Percentiles rank a stretch among this genome's conserved stretches.
Conservation (phyloP, 345 rosid species). For the Eucalyptus rudis region DNA sequence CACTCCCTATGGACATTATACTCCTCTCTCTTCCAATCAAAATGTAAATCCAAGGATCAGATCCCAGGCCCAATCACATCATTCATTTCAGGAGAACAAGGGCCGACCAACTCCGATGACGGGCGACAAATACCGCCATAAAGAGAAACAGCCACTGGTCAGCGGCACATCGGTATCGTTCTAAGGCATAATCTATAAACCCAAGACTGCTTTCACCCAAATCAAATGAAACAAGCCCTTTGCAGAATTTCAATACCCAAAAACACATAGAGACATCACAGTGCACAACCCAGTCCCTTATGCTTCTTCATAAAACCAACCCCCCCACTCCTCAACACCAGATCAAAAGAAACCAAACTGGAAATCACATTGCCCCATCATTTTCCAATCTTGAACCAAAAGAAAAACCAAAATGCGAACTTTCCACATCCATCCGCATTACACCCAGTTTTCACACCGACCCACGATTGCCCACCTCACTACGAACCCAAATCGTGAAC, state of each 20-base stretch:
- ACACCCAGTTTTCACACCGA: background rate
- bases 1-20: slow-evolving; percentile 57
- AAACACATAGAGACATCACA: background rate
- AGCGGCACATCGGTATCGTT: background rate
- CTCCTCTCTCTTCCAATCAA: slow-evolving; percentile 9
- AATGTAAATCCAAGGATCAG: slow-evolving; percentile 2
- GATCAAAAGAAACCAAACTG: background rate
- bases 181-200: background rate
- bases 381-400: background rate
- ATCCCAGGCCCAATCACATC: background rate
- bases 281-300: background rate
- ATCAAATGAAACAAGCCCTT: background rate
- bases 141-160: background rate
- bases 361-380: background rate
- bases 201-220: background rate
- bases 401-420: background rate
- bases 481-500: background rate
- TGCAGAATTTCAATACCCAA: background rate
- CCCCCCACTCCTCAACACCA: background rate
- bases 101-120: background rate
- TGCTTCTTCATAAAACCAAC: background rate
- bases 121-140: background rate
- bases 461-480: background rate
- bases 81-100: background rate
- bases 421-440: background rate